Conservation (phyloP, 148 eudicot genomes). For the Heliosperma pusillum region DNA sequence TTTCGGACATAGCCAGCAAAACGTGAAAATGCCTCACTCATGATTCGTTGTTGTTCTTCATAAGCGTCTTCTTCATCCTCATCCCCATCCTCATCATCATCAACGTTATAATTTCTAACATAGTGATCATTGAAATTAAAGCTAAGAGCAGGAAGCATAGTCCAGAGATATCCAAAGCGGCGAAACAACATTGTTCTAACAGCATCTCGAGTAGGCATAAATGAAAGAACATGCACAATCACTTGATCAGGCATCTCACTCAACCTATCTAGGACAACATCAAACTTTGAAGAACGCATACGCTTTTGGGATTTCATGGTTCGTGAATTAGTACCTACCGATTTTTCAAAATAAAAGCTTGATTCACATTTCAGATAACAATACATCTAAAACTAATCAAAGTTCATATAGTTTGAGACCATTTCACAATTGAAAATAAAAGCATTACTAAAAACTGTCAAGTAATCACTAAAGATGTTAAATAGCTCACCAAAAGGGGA, state of each 20-base stretch:
- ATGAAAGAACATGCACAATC: conserved; percentile 12
- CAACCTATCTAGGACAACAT: neutral
- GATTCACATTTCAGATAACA: neutral
- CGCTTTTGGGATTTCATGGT: neutral
- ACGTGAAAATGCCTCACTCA: neutral
- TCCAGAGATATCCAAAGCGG: conserved; percentile 17
- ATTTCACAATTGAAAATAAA: too few relatives aligned
- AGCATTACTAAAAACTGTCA: too few relatives aligned
- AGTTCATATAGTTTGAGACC: too few relatives aligned
- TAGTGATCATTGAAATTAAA: neutral
- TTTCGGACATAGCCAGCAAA: neutral
- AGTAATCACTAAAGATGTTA: too few relatives aligned
- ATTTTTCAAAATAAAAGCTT: too few relatives aligned
- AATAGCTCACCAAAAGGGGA: too few relatives aligned
- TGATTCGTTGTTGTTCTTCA: neutral
- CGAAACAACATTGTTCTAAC: conserved; percentile 10
- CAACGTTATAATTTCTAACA: neutral
- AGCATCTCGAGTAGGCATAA: conserved; percentile 4
- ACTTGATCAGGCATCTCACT: conserved; percentile 12
- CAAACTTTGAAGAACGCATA: neutral
- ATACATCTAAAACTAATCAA: neutral
- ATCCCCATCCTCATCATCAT: neutral
- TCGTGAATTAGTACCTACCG: neutral
- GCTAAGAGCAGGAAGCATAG: neutral
- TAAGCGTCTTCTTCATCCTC: too few relatives aligned